Evolutionary conservation across 2,329 filamentous ascomycete species (phyloP).

Genomic region (Colletotrichum lentis): DNA sequence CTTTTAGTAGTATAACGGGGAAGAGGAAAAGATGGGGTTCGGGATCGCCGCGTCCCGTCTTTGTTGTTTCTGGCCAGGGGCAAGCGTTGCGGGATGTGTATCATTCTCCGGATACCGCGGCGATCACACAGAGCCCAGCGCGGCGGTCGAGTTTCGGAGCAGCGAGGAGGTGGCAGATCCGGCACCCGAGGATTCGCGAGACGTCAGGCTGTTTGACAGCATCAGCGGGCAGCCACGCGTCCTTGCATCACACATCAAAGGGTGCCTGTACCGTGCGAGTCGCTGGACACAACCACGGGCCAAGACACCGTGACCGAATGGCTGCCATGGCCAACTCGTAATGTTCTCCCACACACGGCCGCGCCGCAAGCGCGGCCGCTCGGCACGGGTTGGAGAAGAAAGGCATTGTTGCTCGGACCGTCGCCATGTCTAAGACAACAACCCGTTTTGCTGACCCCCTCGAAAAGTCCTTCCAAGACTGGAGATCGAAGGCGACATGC

Average conservation of each 20-base stretch:
- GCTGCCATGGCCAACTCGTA: not conserved
- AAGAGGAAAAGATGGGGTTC: conserved; percentile 9
- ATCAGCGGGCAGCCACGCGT: conserved; percentile 11
- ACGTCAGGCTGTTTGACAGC: not conserved
- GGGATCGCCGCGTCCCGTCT: conserved; percentile 8
- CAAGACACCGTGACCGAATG: not conserved
- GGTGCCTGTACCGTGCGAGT: not conserved
- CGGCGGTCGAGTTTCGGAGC: conserved; percentile 3
- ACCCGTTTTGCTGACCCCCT: not conserved
- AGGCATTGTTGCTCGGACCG: conserved; percentile 22
- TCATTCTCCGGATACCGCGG: conserved; percentile 33
- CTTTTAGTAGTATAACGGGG: not conserved
- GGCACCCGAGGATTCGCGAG: conserved; percentile 3
- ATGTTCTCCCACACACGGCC: not conserved
- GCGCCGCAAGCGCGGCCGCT: conserved; percentile 17
- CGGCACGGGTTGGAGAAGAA: conserved; percentile 25
- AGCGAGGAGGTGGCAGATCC: conserved; percentile 14
- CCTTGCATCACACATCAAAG: not conserved
- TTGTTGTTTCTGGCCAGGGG: conserved; percentile 17
- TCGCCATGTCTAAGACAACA: conserved; percentile 17
- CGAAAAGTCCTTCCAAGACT: not conserved
- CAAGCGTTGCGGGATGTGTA: conserved; percentile 30
- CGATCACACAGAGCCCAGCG: conserved; percentile 31
- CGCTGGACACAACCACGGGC: conserved; percentile 1
- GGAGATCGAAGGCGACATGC: not conserved